A percentile compares a stretch with the other conserved stretches of the same genome.
These are phyloP conservation scores for Saccharomycopsis sp. DNA, from an alignment of 805 yeast species.

Conservation along the genomic window DNA sequence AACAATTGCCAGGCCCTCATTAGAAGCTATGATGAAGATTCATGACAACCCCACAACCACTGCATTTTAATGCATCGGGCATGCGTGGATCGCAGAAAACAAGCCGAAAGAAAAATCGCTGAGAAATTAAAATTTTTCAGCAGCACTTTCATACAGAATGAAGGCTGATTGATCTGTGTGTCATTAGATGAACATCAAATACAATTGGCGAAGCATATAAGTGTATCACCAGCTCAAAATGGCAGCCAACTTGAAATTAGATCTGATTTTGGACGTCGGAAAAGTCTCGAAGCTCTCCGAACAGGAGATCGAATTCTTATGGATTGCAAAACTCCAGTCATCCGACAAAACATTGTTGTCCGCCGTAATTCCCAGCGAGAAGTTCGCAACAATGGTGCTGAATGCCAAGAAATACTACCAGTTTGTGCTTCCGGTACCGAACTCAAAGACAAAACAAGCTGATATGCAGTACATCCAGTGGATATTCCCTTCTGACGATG, in stretches of 20 bases:
- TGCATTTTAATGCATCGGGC: no score
- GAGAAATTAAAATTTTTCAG: no score
- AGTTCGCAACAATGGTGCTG: conserved; percentile 1
- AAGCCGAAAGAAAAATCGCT: no score
- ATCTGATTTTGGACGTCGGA: conserved; percentile 8
- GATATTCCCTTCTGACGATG: conserved; percentile 10
- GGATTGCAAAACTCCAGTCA: conserved; percentile 12
- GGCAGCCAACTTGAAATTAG: background rate
- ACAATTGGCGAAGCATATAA: no score
- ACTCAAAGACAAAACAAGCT: conserved; percentile 12
- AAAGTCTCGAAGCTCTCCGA: conserved; percentile 9
- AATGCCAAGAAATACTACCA: conserved; percentile 5
- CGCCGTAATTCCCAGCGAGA: conserved; percentile 7
- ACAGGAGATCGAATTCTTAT: conserved; percentile 16
- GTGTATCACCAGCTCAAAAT: background rate
- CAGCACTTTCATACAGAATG: no score
- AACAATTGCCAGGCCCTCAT: no score
- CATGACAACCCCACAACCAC: no score
- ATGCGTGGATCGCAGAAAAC: no score
- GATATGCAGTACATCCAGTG: conserved; percentile 20
- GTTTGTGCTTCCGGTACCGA: conserved; percentile 16
- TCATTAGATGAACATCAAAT: no score
- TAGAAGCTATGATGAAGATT: no score
- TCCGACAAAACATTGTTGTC: conserved; percentile 2
- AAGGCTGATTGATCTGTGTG: no score